phyloP scores from a whole-genome alignment of 371 early-diverging fungal genomes.

The Actinomortierella ambigua region DNA sequence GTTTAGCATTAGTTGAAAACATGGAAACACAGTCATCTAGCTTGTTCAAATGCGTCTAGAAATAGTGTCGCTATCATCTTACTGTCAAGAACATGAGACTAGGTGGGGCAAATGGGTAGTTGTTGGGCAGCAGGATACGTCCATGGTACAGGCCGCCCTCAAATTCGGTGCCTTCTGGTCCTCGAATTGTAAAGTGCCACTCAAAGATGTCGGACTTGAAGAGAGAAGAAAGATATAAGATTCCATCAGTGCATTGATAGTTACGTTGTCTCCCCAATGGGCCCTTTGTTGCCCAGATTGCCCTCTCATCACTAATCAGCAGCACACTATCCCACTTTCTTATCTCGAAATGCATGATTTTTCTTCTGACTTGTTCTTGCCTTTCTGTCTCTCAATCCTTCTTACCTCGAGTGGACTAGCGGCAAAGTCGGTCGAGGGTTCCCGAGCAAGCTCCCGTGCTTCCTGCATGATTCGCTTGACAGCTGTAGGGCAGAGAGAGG shows the following conservation, averaged over 20 bases:
- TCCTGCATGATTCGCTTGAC: conserved; percentile 76
- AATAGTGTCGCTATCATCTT: conserved; percentile 10
- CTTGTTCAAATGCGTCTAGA: background rate
- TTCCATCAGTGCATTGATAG: background rate
- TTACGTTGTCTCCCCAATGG: too few relatives aligned
- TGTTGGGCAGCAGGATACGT: conserved; percentile 76
- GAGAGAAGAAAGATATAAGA: background rate
- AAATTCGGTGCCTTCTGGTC: conserved; percentile 88
- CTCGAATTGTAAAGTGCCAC: conserved; percentile 95
- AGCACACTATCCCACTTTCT: too few relatives aligned
- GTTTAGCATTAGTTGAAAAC: background rate
- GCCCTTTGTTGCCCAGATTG: too few relatives aligned
- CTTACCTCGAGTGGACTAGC: conserved; percentile 69
- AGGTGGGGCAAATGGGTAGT: conserved; percentile 96
- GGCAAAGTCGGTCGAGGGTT: conserved; percentile 58
- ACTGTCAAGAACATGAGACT: conserved; percentile 88
- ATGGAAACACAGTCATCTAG: background rate
- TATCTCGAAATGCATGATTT: too few relatives aligned
- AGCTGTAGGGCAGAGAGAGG: conserved; percentile 34
- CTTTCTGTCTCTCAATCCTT: too few relatives aligned
- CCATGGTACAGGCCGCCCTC: conserved; percentile 87
- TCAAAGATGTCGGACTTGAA: conserved; percentile 79
- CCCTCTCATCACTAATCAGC: too few relatives aligned
- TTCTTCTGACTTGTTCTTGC: too few relatives aligned
- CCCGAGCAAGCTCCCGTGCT: conserved; percentile 61